These are phyloP conservation scores for Populus tremula DNA, from an alignment of 345 rosid genomes.

Conservation along the genomic window DNA sequence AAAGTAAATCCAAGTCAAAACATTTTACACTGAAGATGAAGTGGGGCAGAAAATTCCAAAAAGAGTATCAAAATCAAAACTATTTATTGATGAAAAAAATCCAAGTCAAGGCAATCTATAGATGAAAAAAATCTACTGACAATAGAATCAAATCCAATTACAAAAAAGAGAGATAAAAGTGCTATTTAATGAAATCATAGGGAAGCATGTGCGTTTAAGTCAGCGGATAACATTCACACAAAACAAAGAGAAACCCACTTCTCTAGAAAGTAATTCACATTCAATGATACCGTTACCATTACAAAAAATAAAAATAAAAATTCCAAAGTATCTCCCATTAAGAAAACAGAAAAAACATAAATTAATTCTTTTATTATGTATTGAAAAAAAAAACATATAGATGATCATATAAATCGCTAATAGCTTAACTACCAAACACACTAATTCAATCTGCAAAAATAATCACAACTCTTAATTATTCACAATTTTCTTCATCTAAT, in stretches of 20 bases:
- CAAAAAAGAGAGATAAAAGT: background rate
- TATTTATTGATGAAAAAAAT: background rate
- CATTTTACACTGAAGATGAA: background rate
- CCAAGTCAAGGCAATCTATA: background rate
- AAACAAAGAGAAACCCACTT: background rate
- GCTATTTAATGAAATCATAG: slow-evolving; percentile 6
- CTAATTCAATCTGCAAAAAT: background rate
- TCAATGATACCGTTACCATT: slow-evolving; percentile 8
- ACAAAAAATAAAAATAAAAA: background rate
- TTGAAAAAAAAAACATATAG: background rate
- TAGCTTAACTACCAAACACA: background rate
- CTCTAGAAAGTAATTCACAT: slow-evolving; percentile 4
- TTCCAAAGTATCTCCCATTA: background rate
- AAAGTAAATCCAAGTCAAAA: background rate
- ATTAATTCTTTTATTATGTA: background rate
- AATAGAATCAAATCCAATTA: background rate
- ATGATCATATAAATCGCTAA: background rate
- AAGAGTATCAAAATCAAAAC: too few relatives aligned
- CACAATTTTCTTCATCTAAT: background rate
- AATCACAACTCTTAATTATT: background rate
- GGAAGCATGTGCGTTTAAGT: slow-evolving; percentile 12
- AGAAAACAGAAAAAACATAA: slow-evolving; percentile 4
- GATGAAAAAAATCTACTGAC: background rate
- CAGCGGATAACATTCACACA: slow-evolving; percentile 4
- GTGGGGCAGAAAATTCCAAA: background rate